Evolutionary conservation across 345 rosid genomes (phyloP).

Genomic region (Mercurialis annua): DNA sequence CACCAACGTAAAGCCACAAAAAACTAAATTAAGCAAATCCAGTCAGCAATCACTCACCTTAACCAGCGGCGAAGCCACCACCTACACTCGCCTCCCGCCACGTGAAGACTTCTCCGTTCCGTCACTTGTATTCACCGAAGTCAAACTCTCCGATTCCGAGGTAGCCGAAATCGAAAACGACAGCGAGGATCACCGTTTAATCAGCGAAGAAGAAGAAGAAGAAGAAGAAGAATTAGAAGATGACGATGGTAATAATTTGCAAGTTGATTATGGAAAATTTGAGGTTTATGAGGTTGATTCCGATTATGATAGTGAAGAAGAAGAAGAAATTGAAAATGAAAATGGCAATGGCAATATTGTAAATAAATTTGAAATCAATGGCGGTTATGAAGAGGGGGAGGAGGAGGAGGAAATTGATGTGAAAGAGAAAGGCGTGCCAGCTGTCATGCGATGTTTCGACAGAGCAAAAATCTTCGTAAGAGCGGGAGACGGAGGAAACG

Average conservation of each 20-base stretch:
- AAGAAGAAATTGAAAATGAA: slow-evolving; percentile 28
- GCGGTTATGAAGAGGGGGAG: slow-evolving; percentile 6
- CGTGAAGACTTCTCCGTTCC: slow-evolving; percentile 50
- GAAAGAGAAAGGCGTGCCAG: slow-evolving; percentile 90
- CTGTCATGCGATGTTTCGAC: slow-evolving; percentile 94
- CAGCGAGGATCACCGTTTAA: slow-evolving; percentile 13
- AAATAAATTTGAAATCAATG: slow-evolving; percentile 21
- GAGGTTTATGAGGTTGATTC: slow-evolving; percentile 49
- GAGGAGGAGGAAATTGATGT: slow-evolving; percentile 36
- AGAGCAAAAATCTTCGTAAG: slow-evolving; percentile 71
- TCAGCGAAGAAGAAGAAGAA: slow-evolving; percentile 29
- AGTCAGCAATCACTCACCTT: slow-evolving; percentile 34
- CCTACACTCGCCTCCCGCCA: slow-evolving; percentile 83
- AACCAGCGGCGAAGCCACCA: slow-evolving; percentile 69
- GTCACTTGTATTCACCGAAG: slow-evolving; percentile 29
- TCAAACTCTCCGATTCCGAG: slow-evolving; percentile 54
- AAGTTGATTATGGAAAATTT: slow-evolving; percentile 30
- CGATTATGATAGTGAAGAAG: slow-evolving; percentile 35
- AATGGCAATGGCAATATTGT: slow-evolving; percentile 30
- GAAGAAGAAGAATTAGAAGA: slow-evolving; percentile 29
- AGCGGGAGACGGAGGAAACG: slow-evolving; percentile 91
- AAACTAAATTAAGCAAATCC: slow-evolving; percentile 15
- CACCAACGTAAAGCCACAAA: slow-evolving; percentile 32
- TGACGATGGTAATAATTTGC: slow-evolving; percentile 25
- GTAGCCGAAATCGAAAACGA: slow-evolving; percentile 32